Percentiles rank a stretch among this genome's conserved stretches.
Conservation (phyloP, 345 rosid species). For the Carallia brachiata region DNA sequence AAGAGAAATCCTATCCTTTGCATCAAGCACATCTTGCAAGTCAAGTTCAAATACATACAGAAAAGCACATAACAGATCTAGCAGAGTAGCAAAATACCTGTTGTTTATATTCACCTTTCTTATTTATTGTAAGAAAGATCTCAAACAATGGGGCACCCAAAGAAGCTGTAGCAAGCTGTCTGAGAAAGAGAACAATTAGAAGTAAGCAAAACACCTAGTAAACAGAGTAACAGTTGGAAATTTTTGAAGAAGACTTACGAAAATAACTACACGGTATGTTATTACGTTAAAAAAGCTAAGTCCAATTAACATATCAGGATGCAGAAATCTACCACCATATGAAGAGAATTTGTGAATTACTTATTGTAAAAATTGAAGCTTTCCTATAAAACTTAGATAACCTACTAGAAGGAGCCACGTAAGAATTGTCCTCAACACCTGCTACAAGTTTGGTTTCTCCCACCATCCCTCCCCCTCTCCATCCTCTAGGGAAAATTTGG, state of each 20-base stretch:
- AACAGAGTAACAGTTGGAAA: neutral
- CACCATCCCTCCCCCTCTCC: too few species aligned
- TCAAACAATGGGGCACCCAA: slow-evolving; percentile 78
- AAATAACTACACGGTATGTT: neutral
- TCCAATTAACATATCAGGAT: too few species aligned
- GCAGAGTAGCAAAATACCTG: slow-evolving; percentile 51
- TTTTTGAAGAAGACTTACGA: slow-evolving; percentile 12
- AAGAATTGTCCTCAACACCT: too few species aligned
- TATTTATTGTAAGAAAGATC: slow-evolving; percentile 63
- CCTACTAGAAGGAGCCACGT: too few species aligned
- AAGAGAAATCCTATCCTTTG: neutral
- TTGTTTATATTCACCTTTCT: slow-evolving; percentile 72
- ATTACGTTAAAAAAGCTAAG: too few species aligned
- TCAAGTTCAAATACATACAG: slow-evolving; percentile 5
- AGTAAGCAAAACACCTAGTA: neutral
- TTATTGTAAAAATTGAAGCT: too few species aligned
- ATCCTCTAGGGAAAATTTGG: too few species aligned
- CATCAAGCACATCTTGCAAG: neutral
- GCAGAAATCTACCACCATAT: too few species aligned
- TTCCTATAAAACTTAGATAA: too few species aligned
- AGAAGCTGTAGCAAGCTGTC: slow-evolving; percentile 77
- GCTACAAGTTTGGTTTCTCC: too few species aligned
- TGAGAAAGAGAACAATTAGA: slow-evolving; percentile 32
- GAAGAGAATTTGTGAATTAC: too few species aligned
- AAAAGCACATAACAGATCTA: slow-evolving; percentile 4